phyloP scores from a whole-genome alignment of 768 basidiomycete genomes.

The Suillus alpinus region DNA sequence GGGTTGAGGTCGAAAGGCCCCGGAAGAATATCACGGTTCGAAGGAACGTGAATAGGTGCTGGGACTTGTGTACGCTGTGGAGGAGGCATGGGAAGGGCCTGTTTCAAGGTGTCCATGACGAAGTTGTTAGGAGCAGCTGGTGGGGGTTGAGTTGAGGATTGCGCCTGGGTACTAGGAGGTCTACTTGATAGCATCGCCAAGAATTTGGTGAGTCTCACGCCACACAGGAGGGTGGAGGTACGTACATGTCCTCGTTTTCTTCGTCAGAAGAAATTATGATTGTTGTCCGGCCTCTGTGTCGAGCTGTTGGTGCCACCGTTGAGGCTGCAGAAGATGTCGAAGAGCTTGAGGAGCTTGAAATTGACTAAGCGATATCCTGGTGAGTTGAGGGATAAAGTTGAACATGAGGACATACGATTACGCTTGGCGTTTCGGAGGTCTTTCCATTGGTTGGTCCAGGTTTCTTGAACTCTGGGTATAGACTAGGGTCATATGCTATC shows the following conservation, averaged over 20 bases:
- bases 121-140: constrained; percentile 11
- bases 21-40: constrained; percentile 14
- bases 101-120: constrained; percentile 23
- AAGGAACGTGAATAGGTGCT: constrained; percentile 30
- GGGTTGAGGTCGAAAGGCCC: constrained; percentile 11
- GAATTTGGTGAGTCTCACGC: constrained; percentile 6
- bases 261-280: constrained; percentile 33
- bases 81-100: constrained; percentile 13
- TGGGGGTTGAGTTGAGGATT: constrained; percentile 1
- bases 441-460: constrained; percentile 14
- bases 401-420: constrained; percentile 19
- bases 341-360: constrained; percentile 15
- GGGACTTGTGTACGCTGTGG: constrained; percentile 25
- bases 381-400: background rate
- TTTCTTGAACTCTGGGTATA: constrained; percentile 30
- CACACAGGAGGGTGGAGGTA: background rate
- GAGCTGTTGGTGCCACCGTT: constrained; percentile 14
- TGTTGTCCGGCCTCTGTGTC: constrained; percentile 9
- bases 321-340: constrained; percentile 19
- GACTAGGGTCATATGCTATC: constrained; percentile 19
- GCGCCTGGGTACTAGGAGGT: constrained; percentile 9
- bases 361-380: constrained; percentile 13
- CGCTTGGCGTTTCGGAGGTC: constrained; percentile 6
- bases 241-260: constrained; percentile 14
- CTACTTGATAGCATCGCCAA: background rate